Evolutionary conservation across 352 stramenopile genomes (phyloP), one percentile per base, ranked within the genome.

Genomic region (Phytophthora brassicae): DNA sequence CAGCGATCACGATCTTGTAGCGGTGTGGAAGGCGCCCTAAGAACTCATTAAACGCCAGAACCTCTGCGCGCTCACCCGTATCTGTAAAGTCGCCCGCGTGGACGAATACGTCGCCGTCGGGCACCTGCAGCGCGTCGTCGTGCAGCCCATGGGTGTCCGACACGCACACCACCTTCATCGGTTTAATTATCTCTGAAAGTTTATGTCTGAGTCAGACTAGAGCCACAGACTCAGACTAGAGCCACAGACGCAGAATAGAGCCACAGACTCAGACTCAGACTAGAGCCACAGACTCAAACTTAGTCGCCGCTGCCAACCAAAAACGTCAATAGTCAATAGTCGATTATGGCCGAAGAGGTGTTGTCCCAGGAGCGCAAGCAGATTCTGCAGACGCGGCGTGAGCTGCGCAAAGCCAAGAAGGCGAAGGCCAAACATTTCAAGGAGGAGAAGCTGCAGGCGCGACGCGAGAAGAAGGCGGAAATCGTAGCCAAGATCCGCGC

Each of bases 51-150:
- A 93, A 93, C 4, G 77, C 77, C 36, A 88, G 38, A 23, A 84
- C 76, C 56, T 93, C 79, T 33, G 72, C 64, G 50, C 78, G 80
- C 28, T 74, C 70, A 31, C 84, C 84, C 19, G 72, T 94, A 68
- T 84, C 91, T 28, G 81, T 89, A 43, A 98, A 91, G 76, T 98
- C 90, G 19, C 82, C 82, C 43, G 96, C 89, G 45, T 96, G 88
- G 24, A 98, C 73, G 20, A 97, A 65, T 47, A 97, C 87, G 56
- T 93, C 86, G 57, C 95, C 82, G 42, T 77, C 63, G 0, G 85
- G 80, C n/a, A 91, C 72, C 7, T 63, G 79, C 76, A 98, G 72
- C 35, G 72, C 69, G 28, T 81, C 65, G 2, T 79, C 71, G 51
- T 91, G 84, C 31, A 88, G 72, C 33, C 76, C 78, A 56, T 93